Evolutionary conservation across 1,284 basidiomycete species (phyloP).

Genomic region (Apiotrichum porosum): DNA sequence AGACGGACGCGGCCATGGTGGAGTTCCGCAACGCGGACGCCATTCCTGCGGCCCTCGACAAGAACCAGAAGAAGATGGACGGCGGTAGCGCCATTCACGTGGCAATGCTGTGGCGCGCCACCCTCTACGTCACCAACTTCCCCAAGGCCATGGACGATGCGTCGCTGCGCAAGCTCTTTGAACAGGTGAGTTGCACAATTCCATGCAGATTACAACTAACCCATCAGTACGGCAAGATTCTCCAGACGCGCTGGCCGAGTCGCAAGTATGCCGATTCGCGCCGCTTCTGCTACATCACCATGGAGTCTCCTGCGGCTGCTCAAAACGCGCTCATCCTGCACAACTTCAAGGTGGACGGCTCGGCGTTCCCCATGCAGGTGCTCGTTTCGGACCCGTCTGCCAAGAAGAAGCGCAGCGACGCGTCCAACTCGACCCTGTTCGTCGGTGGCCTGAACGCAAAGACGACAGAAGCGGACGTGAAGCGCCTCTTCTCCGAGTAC

Average conservation of each 20-base stretch:
- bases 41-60: constrained; percentile 79
- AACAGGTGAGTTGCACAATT: constrained; percentile 55
- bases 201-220: constrained; percentile 1
- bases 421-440: constrained; percentile 80
- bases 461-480: constrained; percentile 65
- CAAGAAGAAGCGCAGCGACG: constrained; percentile 82
- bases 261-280: constrained; percentile 87
- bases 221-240: constrained; percentile 73
- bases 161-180: constrained; percentile 69
- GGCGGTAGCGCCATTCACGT: constrained; percentile 67
- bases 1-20: constrained; percentile 43
- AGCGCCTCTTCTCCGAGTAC: constrained; percentile 78
- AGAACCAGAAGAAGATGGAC: constrained; percentile 81
- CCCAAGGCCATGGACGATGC: constrained; percentile 77
- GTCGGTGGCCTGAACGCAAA: constrained; percentile 66
- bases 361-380: constrained; percentile 66
- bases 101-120: constrained; percentile 87
- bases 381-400: constrained; percentile 84
- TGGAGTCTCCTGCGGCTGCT: constrained; percentile 71
- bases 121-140: constrained; percentile 95
- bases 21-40: constrained; percentile 54
- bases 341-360: constrained; percentile 62
- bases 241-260: constrained; percentile 96
- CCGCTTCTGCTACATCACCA: constrained; percentile 94
- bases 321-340: constrained; percentile 72